phyloP scores from a whole-genome alignment of 108 stramenopile species.

The Schizochytrium sp. region DNA sequence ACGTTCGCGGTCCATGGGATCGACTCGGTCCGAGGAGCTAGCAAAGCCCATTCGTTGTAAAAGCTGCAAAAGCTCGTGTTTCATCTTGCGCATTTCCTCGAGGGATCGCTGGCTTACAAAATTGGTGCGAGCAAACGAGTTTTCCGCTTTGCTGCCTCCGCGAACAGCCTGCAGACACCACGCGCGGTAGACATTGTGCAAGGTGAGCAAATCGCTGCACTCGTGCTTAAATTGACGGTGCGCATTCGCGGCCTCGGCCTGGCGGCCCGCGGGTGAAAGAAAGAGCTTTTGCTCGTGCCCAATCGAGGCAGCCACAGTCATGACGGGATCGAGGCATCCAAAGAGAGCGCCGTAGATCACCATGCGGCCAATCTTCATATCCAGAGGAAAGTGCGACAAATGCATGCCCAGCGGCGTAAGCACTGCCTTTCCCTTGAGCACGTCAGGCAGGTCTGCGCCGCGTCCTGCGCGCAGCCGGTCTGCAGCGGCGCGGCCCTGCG shows the following conservation, averaged over 20 bases:
- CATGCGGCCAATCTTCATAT: slow-evolving; percentile 74
- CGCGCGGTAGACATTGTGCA: slow-evolving; percentile 70
- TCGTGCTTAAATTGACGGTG: slow-evolving; percentile 46
- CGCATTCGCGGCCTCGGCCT: slow-evolving; percentile 60
- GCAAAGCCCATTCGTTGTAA: slow-evolving; percentile 69
- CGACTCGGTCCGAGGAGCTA: slow-evolving; percentile 15
- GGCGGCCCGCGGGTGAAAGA: slow-evolving; percentile 52
- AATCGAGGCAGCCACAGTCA: slow-evolving; percentile 68
- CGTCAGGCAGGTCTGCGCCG: slow-evolving; percentile 56
- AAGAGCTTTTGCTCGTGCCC: slow-evolving; percentile 68
- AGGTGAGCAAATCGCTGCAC: slow-evolving; percentile 71
- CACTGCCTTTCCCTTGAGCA: slow-evolving; percentile 29
- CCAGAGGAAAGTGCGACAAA: slow-evolving; percentile 68
- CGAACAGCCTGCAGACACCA: slow-evolving; percentile 24
- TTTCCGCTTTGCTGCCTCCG: slow-evolving; percentile 29
- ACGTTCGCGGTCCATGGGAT: slow-evolving; percentile 16
- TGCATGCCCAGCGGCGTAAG: slow-evolving; percentile 84
- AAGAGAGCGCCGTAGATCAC: slow-evolving; percentile 72
- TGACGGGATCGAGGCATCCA: slow-evolving; percentile 65
- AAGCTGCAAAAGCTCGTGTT: slow-evolving; percentile 61
- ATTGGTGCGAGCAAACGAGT: slow-evolving; percentile 33
- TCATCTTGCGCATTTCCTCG: slow-evolving; percentile 36
- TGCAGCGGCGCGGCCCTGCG: too few species aligned
- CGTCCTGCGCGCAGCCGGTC: slow-evolving; percentile 41
- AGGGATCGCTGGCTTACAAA: slow-evolving; percentile 33